Evolutionary conservation across 129 eudicot genomes (phyloP), one percentile per base, ranked within the genome.

Genomic region (Artemisia argyi): DNA sequence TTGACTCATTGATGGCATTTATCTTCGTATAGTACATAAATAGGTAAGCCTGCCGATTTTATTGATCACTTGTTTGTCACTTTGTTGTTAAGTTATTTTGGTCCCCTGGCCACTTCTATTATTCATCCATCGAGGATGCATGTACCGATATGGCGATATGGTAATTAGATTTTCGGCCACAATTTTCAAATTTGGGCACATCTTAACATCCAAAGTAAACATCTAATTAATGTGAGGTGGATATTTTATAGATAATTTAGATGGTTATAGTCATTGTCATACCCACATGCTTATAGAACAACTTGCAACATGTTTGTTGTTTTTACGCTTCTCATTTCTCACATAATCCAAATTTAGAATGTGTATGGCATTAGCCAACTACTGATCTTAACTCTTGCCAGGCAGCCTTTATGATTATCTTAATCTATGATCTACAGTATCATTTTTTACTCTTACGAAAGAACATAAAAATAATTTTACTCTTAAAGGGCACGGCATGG

Each of bases 71-170:
- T n/a, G 14, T 28, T 11, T 68, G n/a, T n/a, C n/a, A n/a, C n/a
- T n/a, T n/a, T n/a, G 44, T 49, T 44, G 14, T 16, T 16, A 14
- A 60, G 13, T 18, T 32, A 16, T 50, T 19, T 59, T 76, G 80
- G 80, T 49, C 75, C 80, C 69, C 69, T 68, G 14, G 16, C 28
- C 61, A 57, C 28, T 68, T 28, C 11, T 17, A 60, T 28, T 59
- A 68, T 50, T 68, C 69, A 68, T 19, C 51, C 11, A 61, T 68
- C 75, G 51, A n/a, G n/a, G n/a, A n/a, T 74, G 61, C 68, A 54
- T 54, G 61, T 68, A 54, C 61, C 69, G n/a, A n/a, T n/a, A n/a
- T n/a, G n/a, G n/a, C 22, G 20, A 35, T 69, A 67, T 28, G 52
- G 67, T 24, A 65, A 39, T n/a, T 42, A 44, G 14, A n/a, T 58